These are phyloP conservation scores for Diaporthe amygdali DNA, from an alignment of 2,329 filamentous ascomycete genomes.

Conservation along the genomic window DNA sequence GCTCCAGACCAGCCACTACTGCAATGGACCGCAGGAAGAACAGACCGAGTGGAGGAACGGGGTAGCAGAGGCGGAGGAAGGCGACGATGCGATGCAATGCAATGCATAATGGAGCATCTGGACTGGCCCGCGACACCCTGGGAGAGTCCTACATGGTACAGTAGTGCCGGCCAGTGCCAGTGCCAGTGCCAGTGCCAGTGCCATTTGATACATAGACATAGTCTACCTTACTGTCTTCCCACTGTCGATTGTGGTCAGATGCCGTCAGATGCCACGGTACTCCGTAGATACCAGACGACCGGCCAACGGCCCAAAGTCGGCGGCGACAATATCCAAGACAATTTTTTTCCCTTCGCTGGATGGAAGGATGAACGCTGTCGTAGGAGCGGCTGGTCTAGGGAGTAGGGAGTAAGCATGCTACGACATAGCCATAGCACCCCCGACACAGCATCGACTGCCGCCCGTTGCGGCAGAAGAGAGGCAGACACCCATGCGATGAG, in stretches of 20 bases:
- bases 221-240: background rate
- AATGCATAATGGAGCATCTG: slow-evolving; percentile 19
- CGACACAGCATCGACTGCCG: background rate
- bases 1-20: slow-evolving; percentile 24
- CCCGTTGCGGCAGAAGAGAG: background rate
- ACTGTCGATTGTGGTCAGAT: background rate
- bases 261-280: background rate
- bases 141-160: background rate
- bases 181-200: too few species aligned
- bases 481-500: background rate
- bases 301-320: too few species aligned
- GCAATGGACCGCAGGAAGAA: slow-evolving; percentile 21
- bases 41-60: slow-evolving; percentile 25
- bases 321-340: slow-evolving; percentile 3
- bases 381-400: background rate
- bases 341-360: background rate
- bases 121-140: background rate
- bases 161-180: too few species aligned
- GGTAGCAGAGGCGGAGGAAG: slow-evolving; percentile 3
- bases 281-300: background rate
- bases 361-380: background rate
- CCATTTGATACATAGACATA: slow-evolving; percentile 4
- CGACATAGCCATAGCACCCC: background rate
- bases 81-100: slow-evolving; percentile 25
- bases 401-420: background rate